Percentiles rank a stretch among this genome's conserved stretches.
phyloP scores from a whole-genome alignment of 371 early-diverging fungal genomes.

The Mortierella sp. region DNA sequence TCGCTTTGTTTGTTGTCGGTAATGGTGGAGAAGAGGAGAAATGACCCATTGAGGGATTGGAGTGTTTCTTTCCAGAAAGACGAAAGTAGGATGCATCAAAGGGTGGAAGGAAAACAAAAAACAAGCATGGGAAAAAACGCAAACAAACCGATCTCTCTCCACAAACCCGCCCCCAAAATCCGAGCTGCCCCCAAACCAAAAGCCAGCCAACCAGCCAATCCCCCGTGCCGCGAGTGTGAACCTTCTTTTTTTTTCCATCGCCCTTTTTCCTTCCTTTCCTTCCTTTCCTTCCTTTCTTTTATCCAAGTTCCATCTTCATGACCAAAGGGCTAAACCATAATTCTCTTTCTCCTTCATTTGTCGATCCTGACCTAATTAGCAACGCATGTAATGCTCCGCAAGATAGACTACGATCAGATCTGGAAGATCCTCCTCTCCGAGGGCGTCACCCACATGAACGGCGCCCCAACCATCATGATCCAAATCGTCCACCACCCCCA shows the following conservation, averaged over 20 bases:
- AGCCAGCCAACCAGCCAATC: background rate
- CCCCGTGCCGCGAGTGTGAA: background rate
- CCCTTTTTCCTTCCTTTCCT: background rate
- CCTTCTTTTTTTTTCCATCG: background rate
- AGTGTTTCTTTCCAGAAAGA: background rate
- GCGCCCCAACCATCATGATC: slow-evolving; percentile 79
- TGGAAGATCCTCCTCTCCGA: slow-evolving; percentile 68
- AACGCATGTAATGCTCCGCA: slow-evolving; percentile 71
- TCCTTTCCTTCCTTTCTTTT: background rate
- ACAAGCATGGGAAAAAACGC: background rate
- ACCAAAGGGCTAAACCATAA: background rate
- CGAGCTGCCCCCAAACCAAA: background rate
- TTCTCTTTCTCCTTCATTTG: background rate
- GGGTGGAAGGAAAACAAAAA: background rate
- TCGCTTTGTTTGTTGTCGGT: background rate
- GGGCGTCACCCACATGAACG: slow-evolving; percentile 74
- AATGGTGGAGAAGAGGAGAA: background rate
- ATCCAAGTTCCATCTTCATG: background rate
- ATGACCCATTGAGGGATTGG: background rate
- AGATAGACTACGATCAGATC: slow-evolving; percentile 71
- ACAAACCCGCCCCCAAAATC: too few relatives aligned
- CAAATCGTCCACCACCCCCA: slow-evolving; percentile 70
- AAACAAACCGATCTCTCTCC: background rate
- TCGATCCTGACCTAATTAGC: slow-evolving; percentile 25
- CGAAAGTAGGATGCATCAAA: too few relatives aligned